These are phyloP conservation scores for Trametes cubensis DNA, from an alignment of 768 basidiomycete species.

Conservation along the genomic window DNA sequence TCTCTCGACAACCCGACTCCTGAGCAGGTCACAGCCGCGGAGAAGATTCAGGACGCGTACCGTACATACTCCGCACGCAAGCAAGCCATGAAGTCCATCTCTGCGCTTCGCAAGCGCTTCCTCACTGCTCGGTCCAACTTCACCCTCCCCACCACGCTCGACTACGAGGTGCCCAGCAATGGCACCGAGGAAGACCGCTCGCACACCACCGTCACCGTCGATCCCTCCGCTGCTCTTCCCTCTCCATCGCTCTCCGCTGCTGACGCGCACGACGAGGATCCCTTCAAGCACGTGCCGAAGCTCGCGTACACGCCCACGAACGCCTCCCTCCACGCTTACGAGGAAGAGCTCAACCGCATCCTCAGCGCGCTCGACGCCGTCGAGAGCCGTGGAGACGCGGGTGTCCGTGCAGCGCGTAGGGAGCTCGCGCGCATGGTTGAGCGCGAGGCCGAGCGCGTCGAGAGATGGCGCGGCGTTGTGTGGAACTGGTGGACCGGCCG, in stretches of 20 bases:
- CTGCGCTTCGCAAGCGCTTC: conserved; percentile 47
- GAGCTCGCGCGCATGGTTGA: conserved; percentile 61
- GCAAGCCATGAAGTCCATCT: conserved; percentile 44
- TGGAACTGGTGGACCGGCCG: conserved; percentile 28
- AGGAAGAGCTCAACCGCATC: conserved; percentile 62
- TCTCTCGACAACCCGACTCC: conserved; percentile 15
- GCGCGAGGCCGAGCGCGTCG: conserved; percentile 56
- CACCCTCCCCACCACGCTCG: conserved; percentile 47
- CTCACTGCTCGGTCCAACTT: conserved; percentile 45
- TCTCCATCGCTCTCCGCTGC: conserved; percentile 2
- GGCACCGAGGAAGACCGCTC: conserved; percentile 4
- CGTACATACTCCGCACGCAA: conserved; percentile 41
- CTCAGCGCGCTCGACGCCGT: conserved; percentile 70
- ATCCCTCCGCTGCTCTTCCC: conserved; percentile 31
- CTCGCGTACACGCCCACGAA: conserved; percentile 67
- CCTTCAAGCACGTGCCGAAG: conserved; percentile 34
- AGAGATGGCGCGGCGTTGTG: conserved; percentile 33
- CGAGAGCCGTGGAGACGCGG: conserved; percentile 60
- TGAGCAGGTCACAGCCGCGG: conserved; percentile 37
- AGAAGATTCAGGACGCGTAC: conserved; percentile 50
- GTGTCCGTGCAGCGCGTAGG: conserved; percentile 54
- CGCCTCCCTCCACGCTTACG: conserved; percentile 60
- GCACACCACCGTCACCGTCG: conserved; percentile 31
- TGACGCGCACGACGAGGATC: conserved; percentile 17
- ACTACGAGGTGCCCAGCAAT: conserved; percentile 40